A percentile compares a stretch with the other conserved stretches of the same genome.
These are phyloP conservation scores for Saussurea involucrata DNA, from an alignment of 129 eudicot species.

Conservation along the genomic window DNA sequence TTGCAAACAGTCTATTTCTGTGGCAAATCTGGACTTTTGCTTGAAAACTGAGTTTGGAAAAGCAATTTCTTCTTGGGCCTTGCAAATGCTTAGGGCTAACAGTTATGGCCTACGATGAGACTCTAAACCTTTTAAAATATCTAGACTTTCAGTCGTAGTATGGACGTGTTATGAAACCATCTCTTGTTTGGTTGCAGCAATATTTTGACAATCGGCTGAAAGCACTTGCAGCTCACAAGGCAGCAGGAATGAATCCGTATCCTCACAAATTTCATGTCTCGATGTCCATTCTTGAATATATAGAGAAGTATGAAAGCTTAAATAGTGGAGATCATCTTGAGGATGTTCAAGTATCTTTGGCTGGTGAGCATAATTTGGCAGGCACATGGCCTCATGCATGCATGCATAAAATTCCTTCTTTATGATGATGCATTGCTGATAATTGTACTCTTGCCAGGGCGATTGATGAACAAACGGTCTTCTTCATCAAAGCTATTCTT, in stretches of 20 bases:
- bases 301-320: slow-evolving; percentile 53
- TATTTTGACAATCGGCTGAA: slow-evolving; percentile 76
- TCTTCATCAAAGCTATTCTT: slow-evolving; percentile 81
- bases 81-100: not conserved
- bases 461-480: slow-evolving; percentile 80
- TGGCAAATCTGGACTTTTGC: not conserved
- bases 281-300: slow-evolving; percentile 53
- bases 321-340: slow-evolving; percentile 66
- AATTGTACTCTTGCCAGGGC: slow-evolving; percentile 40
- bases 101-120: not conserved
- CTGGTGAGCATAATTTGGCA: slow-evolving; percentile 41
- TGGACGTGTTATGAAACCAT: not conserved
- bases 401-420: not conserved
- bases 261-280: slow-evolving; percentile 78
- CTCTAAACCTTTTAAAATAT: not conserved
- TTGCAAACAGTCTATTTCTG: not conserved
- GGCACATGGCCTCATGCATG: not conserved
- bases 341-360: slow-evolving; percentile 62
- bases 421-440: not conserved
- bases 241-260: slow-evolving; percentile 71
- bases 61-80: not conserved
- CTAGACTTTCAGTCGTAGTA: not conserved
- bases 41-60: not conserved
- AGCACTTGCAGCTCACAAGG: slow-evolving; percentile 68
- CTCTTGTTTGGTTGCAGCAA: slow-evolving; percentile 58